Evolutionary conservation across 2,329 filamentous ascomycete species (phyloP).

Genomic region (Aspergillus sp.): DNA sequence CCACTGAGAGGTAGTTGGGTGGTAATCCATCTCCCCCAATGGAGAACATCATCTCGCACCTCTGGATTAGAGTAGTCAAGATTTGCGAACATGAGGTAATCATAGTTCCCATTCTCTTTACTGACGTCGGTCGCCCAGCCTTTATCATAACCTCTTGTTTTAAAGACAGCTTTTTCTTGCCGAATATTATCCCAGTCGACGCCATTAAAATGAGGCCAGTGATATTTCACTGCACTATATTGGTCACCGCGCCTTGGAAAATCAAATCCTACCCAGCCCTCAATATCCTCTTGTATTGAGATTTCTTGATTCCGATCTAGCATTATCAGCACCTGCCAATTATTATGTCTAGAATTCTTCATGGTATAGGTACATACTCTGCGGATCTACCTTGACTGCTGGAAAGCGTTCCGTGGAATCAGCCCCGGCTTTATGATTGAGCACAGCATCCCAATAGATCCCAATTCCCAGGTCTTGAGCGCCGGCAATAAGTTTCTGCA

Average conservation of each 20-base stretch:
- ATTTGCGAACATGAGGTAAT: constrained; percentile 71
- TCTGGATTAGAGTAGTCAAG: constrained; percentile 65
- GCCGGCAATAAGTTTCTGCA: constrained; percentile 52
- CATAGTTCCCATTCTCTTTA: constrained; percentile 65
- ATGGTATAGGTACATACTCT: constrained; percentile 32
- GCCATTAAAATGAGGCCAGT: constrained; percentile 67
- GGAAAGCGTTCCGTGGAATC: constrained; percentile 63
- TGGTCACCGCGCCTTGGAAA: constrained; percentile 61
- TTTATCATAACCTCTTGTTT: constrained; percentile 63
- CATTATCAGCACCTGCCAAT: not conserved
- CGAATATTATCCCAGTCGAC: constrained; percentile 64
- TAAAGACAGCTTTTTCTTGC: constrained; percentile 63
- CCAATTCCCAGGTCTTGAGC: constrained; percentile 57
- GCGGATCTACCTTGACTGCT: constrained; percentile 63
- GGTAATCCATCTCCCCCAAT: constrained; percentile 69
- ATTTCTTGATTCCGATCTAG: constrained; percentile 56
- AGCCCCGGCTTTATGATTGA: constrained; percentile 71
- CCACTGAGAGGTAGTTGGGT: constrained; percentile 61
- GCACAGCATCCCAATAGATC: constrained; percentile 68
- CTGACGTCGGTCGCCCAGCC: constrained; percentile 64
- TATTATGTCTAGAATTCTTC: not conserved
- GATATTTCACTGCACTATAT: constrained; percentile 64
- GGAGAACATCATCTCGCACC: constrained; percentile 62
- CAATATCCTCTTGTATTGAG: constrained; percentile 60
- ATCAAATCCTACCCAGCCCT: constrained; percentile 67